Base-by-base conservation (phyloP, 805 yeast species). In the Nakazawaea pomicola region DNA sequence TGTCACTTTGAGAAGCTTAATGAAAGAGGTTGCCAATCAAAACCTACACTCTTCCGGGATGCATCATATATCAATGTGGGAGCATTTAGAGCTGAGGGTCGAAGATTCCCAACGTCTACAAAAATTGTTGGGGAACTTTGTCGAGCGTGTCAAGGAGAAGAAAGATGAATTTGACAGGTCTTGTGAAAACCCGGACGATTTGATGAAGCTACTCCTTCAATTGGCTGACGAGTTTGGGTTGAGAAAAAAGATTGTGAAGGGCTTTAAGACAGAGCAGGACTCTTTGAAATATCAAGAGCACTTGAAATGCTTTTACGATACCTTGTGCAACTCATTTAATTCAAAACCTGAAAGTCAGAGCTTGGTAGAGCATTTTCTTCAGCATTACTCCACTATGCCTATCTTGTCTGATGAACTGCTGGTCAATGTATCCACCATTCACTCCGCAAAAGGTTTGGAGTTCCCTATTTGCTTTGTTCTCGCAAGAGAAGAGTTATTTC, bases 391-490 rank as follows among this genome's bases (percentile, higher is more conserved):
- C 39, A 68, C 62, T 20, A 70, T 56, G 38, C 46, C 68, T 50
- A 25, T 49, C 41, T 16, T 49, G 35, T 33, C 55, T 47, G 33
- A 53, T 39, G 46, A 61, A 45, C 45, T 56, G 29, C 54, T 66
- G 14, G 61, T 83, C 6, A 77, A 76, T 38, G 49, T 83, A 1
- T 77, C 88, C 0, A 84, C 91, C 0, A 73, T 84, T 2, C 91
- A 84, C 56, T 68, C 85, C 0, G 78, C 90, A 1, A 84, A 84
- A 49, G 91, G 93, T 0, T 56, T 82, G 4, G 89, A 83, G 46
- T 82, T 77, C 49, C 88, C 89, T 0, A 65, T 81, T 10, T 87
- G 80, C 1, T 82, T 83, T 55, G 49, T 81, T 3, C 47, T 67
- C 34, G 55, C 54, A 6, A 40, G 34, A 16, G 43, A 40, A 9